Evolutionary conservation across 371 early-diverging fungal species (phyloP), one percentile per base, ranked within the genome.

Genomic region (Catenaria anguillulae): DNA sequence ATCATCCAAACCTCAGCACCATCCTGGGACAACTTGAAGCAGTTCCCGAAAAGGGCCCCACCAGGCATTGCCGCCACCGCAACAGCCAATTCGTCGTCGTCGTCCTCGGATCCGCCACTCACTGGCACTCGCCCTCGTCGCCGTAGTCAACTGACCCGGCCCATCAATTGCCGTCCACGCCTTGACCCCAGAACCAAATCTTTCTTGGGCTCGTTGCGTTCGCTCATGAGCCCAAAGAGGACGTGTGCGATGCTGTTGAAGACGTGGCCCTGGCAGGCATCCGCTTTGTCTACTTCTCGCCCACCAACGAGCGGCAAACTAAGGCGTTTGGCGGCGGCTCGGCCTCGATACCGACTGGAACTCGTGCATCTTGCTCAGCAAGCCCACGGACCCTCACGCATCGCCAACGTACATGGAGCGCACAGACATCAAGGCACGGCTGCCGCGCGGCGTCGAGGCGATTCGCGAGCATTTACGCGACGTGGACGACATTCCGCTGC

Each of bases 301-400:
- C 85, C 0, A 79, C 89, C 0, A 86, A 84, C n/a, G 96, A 93
- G 69, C 78, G 95, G 21, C 90, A 92, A 70, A 93, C 91, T 70
- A 97, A 97, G 82, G 92, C 97, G 1, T 98, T 93, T 80, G 97
- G 90, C 12, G 97, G 68, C 75, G 89, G 21, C 73, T 98, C 26
- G 98, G 98, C 0, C 75, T 98, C 42, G 98, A 96, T 66, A 94
- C 96, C 3, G 97, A 96, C 65, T 98, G 98, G 98, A 98, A 98
- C 72, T 86, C 87, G 61, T 97, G 97, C 71, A 96, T 98, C 42
- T 70, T 97, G 24, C 73, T 98, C 29, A 89, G 90, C 6, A 84
- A 87, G 5, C 81, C 77, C 24, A 79, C 83, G 31, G 90, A 88
- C 61, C 43, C 40, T 4, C 12, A 43, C 54, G n/a, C 36, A 12